Evolutionary conservation across 192 early-diverging fungal genomes (phyloP), one percentile per base, ranked within the genome.

Genomic region (Glomus cerebriforme): DNA sequence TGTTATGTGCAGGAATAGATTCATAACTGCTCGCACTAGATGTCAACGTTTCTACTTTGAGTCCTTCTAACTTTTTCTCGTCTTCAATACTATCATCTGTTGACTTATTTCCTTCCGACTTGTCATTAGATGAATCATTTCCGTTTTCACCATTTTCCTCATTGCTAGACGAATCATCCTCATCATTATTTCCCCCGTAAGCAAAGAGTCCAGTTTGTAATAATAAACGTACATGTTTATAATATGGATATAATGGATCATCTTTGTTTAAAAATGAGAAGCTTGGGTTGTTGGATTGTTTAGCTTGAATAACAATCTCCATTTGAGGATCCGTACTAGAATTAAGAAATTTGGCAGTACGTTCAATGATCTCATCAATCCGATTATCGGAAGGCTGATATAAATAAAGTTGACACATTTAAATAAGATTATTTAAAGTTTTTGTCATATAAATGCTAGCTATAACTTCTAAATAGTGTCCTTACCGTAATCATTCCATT

Each of bases 251-350:
- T n/a, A 93, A 80, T 1, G 63, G 73, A 73, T 90, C 81, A 3
- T 82, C 81, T 12, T 85, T 83, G 70, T 88, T 85, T 71, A 96
- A 79, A 80, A 96, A 96, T 4, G 83, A 87, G 83, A 94, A 94
- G 17, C 88, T 87, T 24, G 88, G 87, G 66, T 93, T 94, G 29
- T 86, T 89, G 0, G 88, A 91, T 77, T 94, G 92, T 79, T 91
- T 91, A 69, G 90, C 93, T 75, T 94, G 91, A 29, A 95, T 86
- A 37, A 88, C 77, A 59, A 94, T 88, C 80, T 95, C 93, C 84
- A 91, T 88, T 29, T 90, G 87, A 1, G 93, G 83, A 58, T 89
- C 82, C 24, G 81, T 78, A 75, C 84, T 77, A 66, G 86, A 81
- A 60, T 86, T 82, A 54, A 94, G 84, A 80, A 94, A 92, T 74